Evolutionary conservation across 1,284 basidiomycete genomes (phyloP).

Genomic region (Cystobasidium slooffiae): DNA sequence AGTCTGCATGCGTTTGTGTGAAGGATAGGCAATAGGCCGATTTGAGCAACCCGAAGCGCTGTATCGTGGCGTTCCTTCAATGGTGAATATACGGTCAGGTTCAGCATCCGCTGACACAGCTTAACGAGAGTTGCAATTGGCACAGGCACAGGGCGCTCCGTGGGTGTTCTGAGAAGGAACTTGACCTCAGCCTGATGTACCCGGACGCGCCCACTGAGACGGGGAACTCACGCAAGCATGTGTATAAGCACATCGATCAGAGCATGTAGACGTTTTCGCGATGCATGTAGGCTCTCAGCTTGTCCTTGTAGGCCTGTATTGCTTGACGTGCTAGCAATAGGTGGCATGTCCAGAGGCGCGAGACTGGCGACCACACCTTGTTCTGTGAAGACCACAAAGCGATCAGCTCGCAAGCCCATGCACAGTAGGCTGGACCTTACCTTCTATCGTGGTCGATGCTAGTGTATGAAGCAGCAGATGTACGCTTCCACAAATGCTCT

Average conservation of each 20-base stretch:
- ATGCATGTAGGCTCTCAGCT: background rate
- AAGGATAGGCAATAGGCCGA: slow-evolving; percentile 28
- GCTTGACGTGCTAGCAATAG: slow-evolving; percentile 31
- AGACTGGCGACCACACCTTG: background rate
- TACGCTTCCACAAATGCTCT: slow-evolving; percentile 34
- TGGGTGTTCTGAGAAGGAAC: slow-evolving; percentile 13
- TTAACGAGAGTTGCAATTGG: slow-evolving; percentile 30
- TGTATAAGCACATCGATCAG: slow-evolving; percentile 16
- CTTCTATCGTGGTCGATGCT: slow-evolving; percentile 23
- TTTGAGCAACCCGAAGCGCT: slow-evolving; percentile 14
- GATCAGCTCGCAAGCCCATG: background rate
- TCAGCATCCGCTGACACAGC: slow-evolving; percentile 25
- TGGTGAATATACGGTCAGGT: slow-evolving; percentile 26
- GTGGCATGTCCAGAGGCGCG: slow-evolving; percentile 37
- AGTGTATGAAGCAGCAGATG: slow-evolving; percentile 18
- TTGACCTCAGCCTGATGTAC: background rate
- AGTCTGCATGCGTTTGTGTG: slow-evolving; percentile 30
- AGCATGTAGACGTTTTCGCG: slow-evolving; percentile 9
- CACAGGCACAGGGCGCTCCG: slow-evolving; percentile 41
- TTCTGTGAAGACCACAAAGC: background rate
- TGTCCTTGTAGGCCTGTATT: background rate
- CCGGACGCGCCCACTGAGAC: no score
- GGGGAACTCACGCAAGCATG: slow-evolving; percentile 22
- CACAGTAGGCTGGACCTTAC: background rate
- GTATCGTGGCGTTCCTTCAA: slow-evolving; percentile 27